Evolutionary conservation across 768 basidiomycete species (phyloP), one percentile per base, ranked within the genome.

Genomic region (Collybia sp.): DNA sequence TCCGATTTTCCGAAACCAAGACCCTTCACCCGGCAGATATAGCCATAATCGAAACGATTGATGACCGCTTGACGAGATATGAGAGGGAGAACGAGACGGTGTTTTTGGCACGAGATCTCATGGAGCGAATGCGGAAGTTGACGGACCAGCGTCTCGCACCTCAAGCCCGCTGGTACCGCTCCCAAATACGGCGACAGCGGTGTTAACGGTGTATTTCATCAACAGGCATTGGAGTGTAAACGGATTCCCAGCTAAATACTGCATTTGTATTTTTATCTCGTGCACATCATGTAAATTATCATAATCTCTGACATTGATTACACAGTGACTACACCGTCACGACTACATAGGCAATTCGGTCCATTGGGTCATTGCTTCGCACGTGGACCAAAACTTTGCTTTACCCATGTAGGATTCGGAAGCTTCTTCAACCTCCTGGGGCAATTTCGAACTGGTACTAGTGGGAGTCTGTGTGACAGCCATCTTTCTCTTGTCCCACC

Each of bases 11-110:
- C 8, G 69, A 76, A 53, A 60, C 60, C 38, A 60, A 60, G 37
- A 72, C 72, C 2, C 51, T 79, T 11, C 75, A 82, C 49, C 75
- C 77, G 11, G 52, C 69, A 2, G 71, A 78, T 43, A 69, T 83
- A 12, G 66, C 63, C 48, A 70, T 83, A 45, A 61, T 83, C 17
- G 75, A 81, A 56, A 55, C 63, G 20, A 76, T 83, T 34, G 68
- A 75, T 20, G 72, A 74, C 6, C 62, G 62, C 17, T 62, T 70
- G 37, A 65, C 74, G 33, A 71, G 68, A 10, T 82, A 82, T 46
- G 80, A 83, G 46, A 73, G 77, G 49, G 80, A 81, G 44, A 79
- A 62, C 40, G 80, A 72, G 45, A 77, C 74, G 3, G 79, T 82
- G 11, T 82, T 81, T 51, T 65, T 83, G 17, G 77, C 80, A 8